Evolutionary conservation across 345 rosid species (phyloP).

Genomic region (Hibiscus syriacus): DNA sequence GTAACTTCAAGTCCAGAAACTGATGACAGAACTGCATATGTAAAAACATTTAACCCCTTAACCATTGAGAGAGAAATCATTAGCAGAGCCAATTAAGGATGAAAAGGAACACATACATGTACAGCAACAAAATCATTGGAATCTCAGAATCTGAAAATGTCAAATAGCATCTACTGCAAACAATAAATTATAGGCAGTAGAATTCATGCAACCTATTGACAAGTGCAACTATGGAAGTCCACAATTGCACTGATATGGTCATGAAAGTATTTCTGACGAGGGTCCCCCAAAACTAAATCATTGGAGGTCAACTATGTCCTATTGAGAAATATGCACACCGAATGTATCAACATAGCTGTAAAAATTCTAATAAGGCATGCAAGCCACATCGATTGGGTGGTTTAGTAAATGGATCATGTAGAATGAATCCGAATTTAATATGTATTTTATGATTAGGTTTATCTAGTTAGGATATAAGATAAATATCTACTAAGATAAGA

Average conservation of each 20-base stretch:
- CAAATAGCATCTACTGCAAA: neutral
- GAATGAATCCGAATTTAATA: too few relatives aligned
- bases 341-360: neutral
- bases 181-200: neutral
- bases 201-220: neutral
- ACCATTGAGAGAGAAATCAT: neutral
- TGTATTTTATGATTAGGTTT: too few relatives aligned
- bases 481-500: too few relatives aligned
- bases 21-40: constrained; percentile 72
- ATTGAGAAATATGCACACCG: neutral
- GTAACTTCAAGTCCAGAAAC: constrained; percentile 67
- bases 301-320: neutral
- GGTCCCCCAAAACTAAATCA: neutral
- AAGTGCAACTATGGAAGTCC: neutral
- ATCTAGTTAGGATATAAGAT: too few relatives aligned
- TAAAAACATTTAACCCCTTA: constrained; percentile 13
- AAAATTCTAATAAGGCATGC: neutral
- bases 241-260: neutral
- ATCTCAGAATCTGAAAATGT: neutral
- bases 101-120: neutral
- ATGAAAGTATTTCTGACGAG: neutral
- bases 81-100: neutral
- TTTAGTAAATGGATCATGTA: neutral
- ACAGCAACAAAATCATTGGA: neutral
- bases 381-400: neutral